phyloP scores from a whole-genome alignment of 257 asterid species.

The Coffea canephora region DNA sequence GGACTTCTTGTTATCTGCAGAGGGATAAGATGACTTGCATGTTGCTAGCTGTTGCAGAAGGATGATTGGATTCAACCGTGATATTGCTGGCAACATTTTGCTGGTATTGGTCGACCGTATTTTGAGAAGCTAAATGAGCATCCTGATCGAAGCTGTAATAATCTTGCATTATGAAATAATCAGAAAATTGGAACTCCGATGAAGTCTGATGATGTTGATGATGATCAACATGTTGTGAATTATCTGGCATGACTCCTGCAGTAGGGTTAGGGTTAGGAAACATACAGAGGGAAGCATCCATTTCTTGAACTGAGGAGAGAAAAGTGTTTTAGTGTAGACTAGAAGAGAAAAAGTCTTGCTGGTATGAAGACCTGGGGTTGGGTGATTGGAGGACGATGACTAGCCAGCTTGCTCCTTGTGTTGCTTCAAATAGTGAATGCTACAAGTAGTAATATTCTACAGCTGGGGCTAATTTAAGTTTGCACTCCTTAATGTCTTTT shows the following conservation, averaged over 20 bases:
- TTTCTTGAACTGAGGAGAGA: background rate
- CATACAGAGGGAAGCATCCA: constrained; percentile 10
- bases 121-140: background rate
- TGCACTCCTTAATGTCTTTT: no score
- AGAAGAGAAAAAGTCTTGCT: background rate
- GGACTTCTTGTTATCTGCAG: background rate
- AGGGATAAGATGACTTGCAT: constrained; percentile 23
- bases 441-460: background rate
- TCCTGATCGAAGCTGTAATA: background rate
- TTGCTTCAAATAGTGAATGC: background rate
- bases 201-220: background rate
- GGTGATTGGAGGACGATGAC: background rate
- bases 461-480: no score
- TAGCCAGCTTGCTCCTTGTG: background rate
- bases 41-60: background rate
- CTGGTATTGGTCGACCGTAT: background rate
- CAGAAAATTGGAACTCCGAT: constrained; percentile 4
- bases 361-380: background rate
- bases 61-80: constrained; percentile 7
- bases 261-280: constrained; percentile 26
- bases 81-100: constrained; percentile 2
- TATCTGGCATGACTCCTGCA: background rate
- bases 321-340: background rate
- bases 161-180: constrained; percentile 12
- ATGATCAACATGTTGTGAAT: background rate